A percentile compares a stretch with the other conserved stretches of the same genome.
phyloP scores from a whole-genome alignment of 1,284 basidiomycete species.

The Neolentinus lepideus region DNA sequence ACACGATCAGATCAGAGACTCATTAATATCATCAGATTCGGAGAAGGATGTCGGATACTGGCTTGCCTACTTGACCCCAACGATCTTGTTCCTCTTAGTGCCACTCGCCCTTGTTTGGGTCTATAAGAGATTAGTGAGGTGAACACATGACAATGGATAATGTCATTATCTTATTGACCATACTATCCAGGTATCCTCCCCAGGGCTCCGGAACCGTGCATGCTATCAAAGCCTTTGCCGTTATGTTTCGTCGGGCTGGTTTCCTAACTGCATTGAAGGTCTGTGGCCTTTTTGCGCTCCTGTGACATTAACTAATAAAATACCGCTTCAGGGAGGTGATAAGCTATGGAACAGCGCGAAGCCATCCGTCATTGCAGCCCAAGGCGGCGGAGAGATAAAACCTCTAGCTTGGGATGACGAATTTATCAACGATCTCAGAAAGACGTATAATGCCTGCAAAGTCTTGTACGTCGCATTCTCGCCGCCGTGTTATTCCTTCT shows the following conservation, averaged over 20 bases:
- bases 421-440: not conserved
- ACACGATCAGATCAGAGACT: not conserved
- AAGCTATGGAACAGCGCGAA: not conserved
- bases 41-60: slow-evolving; percentile 18
- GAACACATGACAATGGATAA: not conserved
- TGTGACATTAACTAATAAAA: not conserved
- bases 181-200: not conserved
- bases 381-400: not conserved
- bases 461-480: not conserved
- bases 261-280: not conserved
- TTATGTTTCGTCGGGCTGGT: not conserved
- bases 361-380: not conserved
- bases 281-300: not conserved
- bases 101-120: slow-evolving; percentile 26
- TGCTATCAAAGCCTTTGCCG: not conserved
- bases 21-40: slow-evolving; percentile 4
- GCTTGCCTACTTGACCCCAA: slow-evolving; percentile 16
- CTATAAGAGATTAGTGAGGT: not conserved
- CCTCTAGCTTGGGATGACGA: not conserved
- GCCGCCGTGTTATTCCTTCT: not conserved
- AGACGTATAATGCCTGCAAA: not conserved
- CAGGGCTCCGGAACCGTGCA: not conserved
- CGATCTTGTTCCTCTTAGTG: slow-evolving; percentile 14
- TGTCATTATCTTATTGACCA: not conserved
- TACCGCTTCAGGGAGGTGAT: not conserved